Evolutionary conservation across 345 rosid species (phyloP).

Genomic region (Populus ilicifolia): DNA sequence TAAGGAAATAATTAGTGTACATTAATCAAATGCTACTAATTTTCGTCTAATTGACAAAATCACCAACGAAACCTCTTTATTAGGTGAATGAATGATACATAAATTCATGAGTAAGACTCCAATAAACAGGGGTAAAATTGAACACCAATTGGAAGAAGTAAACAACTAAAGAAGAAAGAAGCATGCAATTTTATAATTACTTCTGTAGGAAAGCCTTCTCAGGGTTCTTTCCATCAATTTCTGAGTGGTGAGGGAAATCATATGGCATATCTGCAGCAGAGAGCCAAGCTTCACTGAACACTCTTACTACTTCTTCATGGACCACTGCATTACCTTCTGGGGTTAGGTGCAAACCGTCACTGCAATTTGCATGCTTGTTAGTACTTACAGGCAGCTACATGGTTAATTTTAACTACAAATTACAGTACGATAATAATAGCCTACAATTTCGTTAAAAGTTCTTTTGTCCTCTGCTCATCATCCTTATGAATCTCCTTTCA

Average conservation of each 20-base stretch:
- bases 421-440: too few species aligned
- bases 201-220: slow-evolving; percentile 56
- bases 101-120: background rate
- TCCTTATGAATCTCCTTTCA: too few species aligned
- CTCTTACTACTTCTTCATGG: slow-evolving; percentile 47
- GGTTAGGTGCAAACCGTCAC: slow-evolving; percentile 86
- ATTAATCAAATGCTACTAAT: too few species aligned
- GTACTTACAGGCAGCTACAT: background rate
- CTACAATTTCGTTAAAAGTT: too few species aligned
- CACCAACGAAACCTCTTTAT: too few species aligned
- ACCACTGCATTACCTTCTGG: slow-evolving; percentile 73
- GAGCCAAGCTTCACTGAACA: slow-evolving; percentile 66
- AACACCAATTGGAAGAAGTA: background rate
- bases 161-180: background rate
- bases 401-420: background rate
- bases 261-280: slow-evolving; percentile 63
- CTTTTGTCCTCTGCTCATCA: too few species aligned
- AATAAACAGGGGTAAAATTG: background rate
- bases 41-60: too few species aligned
- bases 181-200: slow-evolving; percentile 24
- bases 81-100: background rate
- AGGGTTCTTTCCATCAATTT: slow-evolving; percentile 59
- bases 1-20: too few species aligned
- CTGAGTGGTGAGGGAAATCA: slow-evolving; percentile 78
- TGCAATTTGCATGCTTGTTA: slow-evolving; percentile 30